Base-by-base conservation (phyloP, 2,329 filamentous ascomycete species). In the Diaporthe vexans region DNA sequence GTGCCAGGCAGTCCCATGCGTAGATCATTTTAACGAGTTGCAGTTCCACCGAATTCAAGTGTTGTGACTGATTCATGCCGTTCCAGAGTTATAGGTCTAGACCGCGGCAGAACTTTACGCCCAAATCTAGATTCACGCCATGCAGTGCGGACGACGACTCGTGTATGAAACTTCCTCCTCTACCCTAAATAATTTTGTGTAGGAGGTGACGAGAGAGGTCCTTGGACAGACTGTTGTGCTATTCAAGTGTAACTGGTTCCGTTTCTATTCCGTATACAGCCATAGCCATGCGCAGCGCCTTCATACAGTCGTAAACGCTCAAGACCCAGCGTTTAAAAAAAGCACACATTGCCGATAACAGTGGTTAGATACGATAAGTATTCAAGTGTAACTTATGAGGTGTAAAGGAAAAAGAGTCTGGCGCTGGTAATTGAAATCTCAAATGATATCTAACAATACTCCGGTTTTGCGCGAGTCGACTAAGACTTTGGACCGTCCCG, bases 31-130 rank as follows among this genome's bases (percentile, higher is more conserved):
- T 17, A 43, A 1, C 35, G 24, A 26, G 35, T 37, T 37, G 11
- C 11, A 37, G 35, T 37, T 37, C 35, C 35, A 37, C 11, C 11
- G 13, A 37, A 13, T 37, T 11, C 35, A 37, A 37, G 35, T 37
- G 13, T n/a, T 21, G 35, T 61, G 57, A 26, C 57, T 43, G 57
- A 43, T 43, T 61, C 35, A n/a, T 61, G 57, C 35, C 40, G 57
- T 24, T 9, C 21, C 35, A 40, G 35, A 59, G 21, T 10, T 33
- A 33, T 19, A 40, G 57, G 35, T 61, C 57, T 61, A 61, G 57
- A 59, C 37, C 57, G 13, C 35, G 15, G 43, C 17, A 10, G 17
- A 9, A 48, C 43, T n/a, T 5, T 10, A n/a, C 17, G 54, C 54
- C 29, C 54, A 21, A 57, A 19, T n/a, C 17, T 35, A 33, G 17